Conservation (phyloP, 495 filamentous ascomycete genomes). For the Aspergillus affinis region DNA sequence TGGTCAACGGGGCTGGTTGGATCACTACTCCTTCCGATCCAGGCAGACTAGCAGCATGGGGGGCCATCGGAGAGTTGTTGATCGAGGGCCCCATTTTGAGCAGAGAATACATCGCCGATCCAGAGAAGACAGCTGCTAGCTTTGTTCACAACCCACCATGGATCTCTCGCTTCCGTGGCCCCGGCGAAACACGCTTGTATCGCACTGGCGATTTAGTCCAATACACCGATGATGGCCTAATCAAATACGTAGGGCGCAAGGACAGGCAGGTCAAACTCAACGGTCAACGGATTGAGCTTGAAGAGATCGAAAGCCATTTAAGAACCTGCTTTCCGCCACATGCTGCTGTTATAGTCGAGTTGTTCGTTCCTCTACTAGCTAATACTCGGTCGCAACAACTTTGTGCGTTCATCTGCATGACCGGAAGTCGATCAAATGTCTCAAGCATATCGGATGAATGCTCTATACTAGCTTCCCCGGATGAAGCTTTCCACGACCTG, state of each 20-base stretch:
- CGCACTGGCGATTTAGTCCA: conserved; percentile 29
- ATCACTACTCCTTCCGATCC: conserved; percentile 62
- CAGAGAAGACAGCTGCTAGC: conserved; percentile 53
- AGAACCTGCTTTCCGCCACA: not conserved
- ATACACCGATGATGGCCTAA: conserved; percentile 39
- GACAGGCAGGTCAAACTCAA: conserved; percentile 55
- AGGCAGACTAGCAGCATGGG: conserved; percentile 47
- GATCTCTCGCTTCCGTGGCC: conserved; percentile 28
- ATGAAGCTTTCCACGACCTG: not conserved
- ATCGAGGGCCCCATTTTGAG: conserved; percentile 73
- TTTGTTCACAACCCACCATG: conserved; percentile 60
- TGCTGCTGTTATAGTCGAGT: not conserved
- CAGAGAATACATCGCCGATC: conserved; percentile 62
- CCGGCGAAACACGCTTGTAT: conserved; percentile 9
- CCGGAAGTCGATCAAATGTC: not conserved
- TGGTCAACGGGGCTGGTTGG: conserved; percentile 30
- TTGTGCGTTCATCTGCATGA: not conserved
- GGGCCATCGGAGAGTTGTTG: conserved; percentile 67
- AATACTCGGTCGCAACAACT: not conserved
- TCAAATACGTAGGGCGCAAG: conserved; percentile 45
- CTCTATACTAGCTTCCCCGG: not conserved
- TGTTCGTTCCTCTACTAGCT: not conserved
- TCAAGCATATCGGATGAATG: not conserved
- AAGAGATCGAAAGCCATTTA: conserved; percentile 44
- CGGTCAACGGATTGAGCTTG: conserved; percentile 55